These are phyloP conservation scores for Sporothrix inflata DNA, from an alignment of 2,329 filamentous ascomycete species.

Conservation along the genomic window DNA sequence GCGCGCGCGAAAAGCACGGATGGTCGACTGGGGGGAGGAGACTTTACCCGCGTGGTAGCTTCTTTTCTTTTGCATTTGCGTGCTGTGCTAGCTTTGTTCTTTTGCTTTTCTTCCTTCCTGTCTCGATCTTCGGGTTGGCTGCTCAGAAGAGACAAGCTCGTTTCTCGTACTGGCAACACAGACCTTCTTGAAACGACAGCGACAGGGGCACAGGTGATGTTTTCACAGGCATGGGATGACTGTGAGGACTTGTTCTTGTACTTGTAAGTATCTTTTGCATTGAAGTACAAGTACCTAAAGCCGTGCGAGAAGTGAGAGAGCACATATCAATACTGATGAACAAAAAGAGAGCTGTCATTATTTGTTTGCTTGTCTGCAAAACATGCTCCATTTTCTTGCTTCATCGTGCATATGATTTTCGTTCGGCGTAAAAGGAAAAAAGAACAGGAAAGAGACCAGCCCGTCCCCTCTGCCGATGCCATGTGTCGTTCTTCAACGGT, in stretches of 20 bases:
- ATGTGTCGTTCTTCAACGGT: constrained; percentile 30
- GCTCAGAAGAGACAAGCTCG: neutral
- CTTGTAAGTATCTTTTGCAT: neutral
- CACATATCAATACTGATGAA: neutral
- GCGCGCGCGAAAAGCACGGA: neutral
- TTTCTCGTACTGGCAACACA: neutral
- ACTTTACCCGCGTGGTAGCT: neutral
- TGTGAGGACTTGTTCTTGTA: no score
- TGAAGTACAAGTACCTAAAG: neutral
- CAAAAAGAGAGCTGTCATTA: neutral
- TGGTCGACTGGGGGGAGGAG: neutral
- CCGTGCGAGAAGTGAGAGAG: neutral
- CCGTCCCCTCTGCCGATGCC: constrained; percentile 14
- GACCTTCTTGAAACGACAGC: neutral
- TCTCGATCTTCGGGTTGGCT: neutral
- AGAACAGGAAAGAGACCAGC: neutral
- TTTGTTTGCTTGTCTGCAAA: neutral
- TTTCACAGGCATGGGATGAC: neutral
- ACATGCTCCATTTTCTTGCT: neutral
- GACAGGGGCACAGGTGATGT: neutral
- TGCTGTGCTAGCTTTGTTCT: neutral
- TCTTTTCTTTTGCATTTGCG: neutral
- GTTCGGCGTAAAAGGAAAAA: neutral
- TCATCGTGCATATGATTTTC: constrained; percentile 10
- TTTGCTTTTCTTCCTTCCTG: neutral